These are phyloP conservation scores for Dothidotthia symphoricarpi DNA, from an alignment of 2,329 filamentous ascomycete genomes.

Conservation along the genomic window DNA sequence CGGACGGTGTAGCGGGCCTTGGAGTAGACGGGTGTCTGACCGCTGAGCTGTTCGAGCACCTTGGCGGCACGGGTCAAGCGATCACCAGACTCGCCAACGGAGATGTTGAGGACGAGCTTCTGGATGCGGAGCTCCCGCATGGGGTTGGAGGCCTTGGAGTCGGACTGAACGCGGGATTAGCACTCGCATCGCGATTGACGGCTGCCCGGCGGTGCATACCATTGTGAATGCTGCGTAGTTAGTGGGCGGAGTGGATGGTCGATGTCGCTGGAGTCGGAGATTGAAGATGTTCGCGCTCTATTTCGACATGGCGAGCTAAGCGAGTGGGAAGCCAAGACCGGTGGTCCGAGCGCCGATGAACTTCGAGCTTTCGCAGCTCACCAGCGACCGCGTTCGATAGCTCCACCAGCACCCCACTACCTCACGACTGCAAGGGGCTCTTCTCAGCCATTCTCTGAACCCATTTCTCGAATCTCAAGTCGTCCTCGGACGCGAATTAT, in stretches of 20 bases:
- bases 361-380: conserved; percentile 17
- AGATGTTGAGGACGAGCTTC: conserved; percentile 99
- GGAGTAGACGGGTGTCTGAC: conserved; percentile 99
- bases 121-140: conserved; percentile 99
- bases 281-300: conserved; percentile 14
- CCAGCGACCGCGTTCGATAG: conserved; percentile 13
- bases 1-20: conserved; percentile 99
- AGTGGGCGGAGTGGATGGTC: conserved; percentile 36
- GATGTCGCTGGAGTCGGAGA: conserved; percentile 27
- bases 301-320: conserved; percentile 24
- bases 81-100: conserved; percentile 99
- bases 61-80: conserved; percentile 99
- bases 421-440: conserved; percentile 16
- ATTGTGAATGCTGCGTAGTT: conserved; percentile 42
- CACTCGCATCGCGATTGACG: conserved; percentile 8
- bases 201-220: conserved; percentile 27
- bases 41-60: conserved; percentile 98
- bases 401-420: conserved; percentile 26
- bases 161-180: conserved; percentile 36
- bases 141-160: conserved; percentile 82
- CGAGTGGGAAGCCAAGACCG: conserved; percentile 12
- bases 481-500: conserved; percentile 45
- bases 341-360: conserved; percentile 10
- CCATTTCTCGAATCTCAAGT: conserved; percentile 24
- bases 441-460: conserved; percentile 3